A percentile compares a stretch with the other conserved stretches of the same genome.
These are phyloP conservation scores for Astraeus odoratus DNA, from an alignment of 768 basidiomycete species.

Conservation along the genomic window DNA sequence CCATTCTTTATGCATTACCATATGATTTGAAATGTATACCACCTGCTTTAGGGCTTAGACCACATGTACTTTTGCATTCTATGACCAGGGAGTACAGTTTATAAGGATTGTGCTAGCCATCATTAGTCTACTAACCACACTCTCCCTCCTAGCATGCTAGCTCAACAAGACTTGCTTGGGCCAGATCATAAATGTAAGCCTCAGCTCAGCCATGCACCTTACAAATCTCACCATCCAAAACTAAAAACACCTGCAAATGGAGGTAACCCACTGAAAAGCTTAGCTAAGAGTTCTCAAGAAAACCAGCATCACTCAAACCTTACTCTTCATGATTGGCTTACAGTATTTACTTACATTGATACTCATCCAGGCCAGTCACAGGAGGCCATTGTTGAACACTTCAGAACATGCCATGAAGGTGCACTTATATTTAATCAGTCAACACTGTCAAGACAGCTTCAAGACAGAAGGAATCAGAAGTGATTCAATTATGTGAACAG, in stretches of 20 bases:
- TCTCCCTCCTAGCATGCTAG: not conserved
- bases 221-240: not conserved
- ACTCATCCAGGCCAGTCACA: not conserved
- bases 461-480: conserved; percentile 2
- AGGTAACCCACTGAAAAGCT: too few relatives aligned
- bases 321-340: conserved; percentile 7
- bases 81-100: too few relatives aligned
- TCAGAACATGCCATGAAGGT: not conserved
- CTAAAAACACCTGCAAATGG: not conserved
- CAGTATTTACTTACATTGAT: conserved; percentile 1
- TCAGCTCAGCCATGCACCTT: not conserved
- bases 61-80: too few relatives aligned
- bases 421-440: conserved; percentile 4
- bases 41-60: too few relatives aligned
- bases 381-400: conserved; percentile 2
- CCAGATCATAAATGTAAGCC: not conserved
- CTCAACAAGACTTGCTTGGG: not conserved
- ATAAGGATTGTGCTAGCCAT: too few relatives aligned
- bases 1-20: conserved; percentile 7
- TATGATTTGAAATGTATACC: not conserved
- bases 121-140: too few relatives aligned
- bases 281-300: not conserved
- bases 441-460: not conserved
- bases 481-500: too few relatives aligned
- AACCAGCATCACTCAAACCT: not conserved